Base-by-base conservation (phyloP, 768 basidiomycete species). In the Lactifluus rugatus region DNA sequence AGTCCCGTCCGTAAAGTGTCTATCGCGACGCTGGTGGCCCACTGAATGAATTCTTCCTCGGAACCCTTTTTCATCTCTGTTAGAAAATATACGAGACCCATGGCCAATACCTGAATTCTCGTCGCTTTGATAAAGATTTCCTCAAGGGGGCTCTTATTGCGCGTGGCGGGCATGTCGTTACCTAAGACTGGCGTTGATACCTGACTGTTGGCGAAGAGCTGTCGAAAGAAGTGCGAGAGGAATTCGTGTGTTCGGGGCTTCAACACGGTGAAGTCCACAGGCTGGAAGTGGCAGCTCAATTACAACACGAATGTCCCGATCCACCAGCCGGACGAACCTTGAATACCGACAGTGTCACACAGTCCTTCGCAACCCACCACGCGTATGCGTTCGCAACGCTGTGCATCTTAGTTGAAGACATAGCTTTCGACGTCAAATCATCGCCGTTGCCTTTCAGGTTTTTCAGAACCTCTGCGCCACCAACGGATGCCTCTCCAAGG, bases 291-390 rank as follows among this genome's bases (percentile, higher is more conserved):
- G 19, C 1, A 52, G 28, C 52, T 46, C 11, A 49, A 41, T 14
- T 16, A 9, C 47, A 32, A 21, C 5, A 28, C 39, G 23, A 37
- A n/a, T n/a, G n/a, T n/a, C 25, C 28, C 13, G 34, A 10, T 46
- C 28, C 23, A 21, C 46, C 4, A 13, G 48, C 21, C 37, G 28
- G 23, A 61, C 70, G 56, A 56, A 94, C 94, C 81, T 97, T 97
- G 56, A 98, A 74, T 8, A 96, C 80, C 0, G 81, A 76, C 47
- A 98, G 72, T 23, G 82, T 76, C 28, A 89, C 74, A 11, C 81
- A 82, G 61, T 87, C 89, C 69, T 92, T 92, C 5, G 91, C 88
- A 42, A 96, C 81, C 83, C 90, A 92, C 92, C 94, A 99, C 1
- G 83, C 93, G 62, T 90, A 91, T 6, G 87, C 87, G 64, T 79